These are phyloP conservation scores for Notholithocarpus densiflorus DNA, from an alignment of 306 rosid genomes.

Conservation along the genomic window DNA sequence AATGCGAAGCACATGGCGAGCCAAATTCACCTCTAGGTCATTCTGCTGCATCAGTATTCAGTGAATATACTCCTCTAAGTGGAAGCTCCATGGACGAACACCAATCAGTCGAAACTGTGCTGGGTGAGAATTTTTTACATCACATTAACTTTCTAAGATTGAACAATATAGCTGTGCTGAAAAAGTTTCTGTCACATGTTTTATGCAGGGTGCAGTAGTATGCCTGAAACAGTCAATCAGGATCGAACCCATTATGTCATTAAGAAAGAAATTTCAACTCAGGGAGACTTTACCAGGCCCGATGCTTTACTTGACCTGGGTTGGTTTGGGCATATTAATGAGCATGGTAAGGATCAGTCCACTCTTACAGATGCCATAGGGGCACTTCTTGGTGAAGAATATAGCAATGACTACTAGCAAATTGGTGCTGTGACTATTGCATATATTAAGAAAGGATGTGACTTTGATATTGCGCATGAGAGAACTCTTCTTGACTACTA, in stretches of 20 bases:
- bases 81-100: slow-evolving; percentile 48
- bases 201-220: slow-evolving; percentile 34
- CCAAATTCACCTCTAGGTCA: slow-evolving; percentile 47
- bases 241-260: slow-evolving; percentile 14
- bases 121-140: slow-evolving; percentile 42
- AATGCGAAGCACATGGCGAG: slow-evolving; percentile 13
- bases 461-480: slow-evolving; percentile 34
- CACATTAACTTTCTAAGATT: neutral
- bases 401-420: slow-evolving; percentile 24
- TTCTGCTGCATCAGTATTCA: slow-evolving; percentile 46
- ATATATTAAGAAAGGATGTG: slow-evolving; percentile 15
- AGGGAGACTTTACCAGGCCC: slow-evolving; percentile 32
- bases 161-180: neutral
- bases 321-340: slow-evolving; percentile 40
- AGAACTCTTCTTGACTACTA: slow-evolving; percentile 39
- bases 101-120: slow-evolving; percentile 33
- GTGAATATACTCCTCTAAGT: slow-evolving; percentile 47
- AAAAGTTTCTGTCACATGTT: neutral
- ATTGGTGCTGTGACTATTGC: slow-evolving; percentile 19
- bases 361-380: slow-evolving; percentile 29
- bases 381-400: slow-evolving; percentile 41
- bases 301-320: slow-evolving; percentile 50
- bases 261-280: neutral
- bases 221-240: slow-evolving; percentile 34
- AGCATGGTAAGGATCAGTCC: slow-evolving; percentile 24